A percentile compares a stretch with the other conserved stretches of the same genome.
These are phyloP conservation scores for Gonapodya prolifera DNA, from an alignment of 192 early-diverging fungal genomes.

Conservation along the genomic window DNA sequence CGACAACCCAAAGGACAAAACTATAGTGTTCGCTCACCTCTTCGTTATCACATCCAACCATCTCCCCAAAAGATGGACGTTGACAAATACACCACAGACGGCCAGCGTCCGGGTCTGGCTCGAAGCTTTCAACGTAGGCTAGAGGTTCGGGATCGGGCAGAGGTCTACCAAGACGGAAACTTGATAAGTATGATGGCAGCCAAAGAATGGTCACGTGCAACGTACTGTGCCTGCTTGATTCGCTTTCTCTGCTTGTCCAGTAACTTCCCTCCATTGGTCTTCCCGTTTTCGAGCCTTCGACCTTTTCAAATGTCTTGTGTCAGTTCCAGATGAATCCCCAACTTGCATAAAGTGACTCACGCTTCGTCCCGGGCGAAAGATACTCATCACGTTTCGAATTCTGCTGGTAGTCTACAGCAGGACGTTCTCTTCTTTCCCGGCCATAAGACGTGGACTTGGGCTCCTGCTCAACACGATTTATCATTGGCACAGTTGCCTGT, in stretches of 20 bases:
- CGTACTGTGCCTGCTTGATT: background rate
- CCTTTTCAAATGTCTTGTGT: too few relatives aligned
- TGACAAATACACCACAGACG: conserved; percentile 34
- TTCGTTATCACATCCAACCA: conserved; percentile 35
- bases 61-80: conserved; percentile 35
- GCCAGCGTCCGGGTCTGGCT: background rate
- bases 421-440: background rate
- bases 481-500: background rate
- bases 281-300: background rate
- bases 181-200: background rate
- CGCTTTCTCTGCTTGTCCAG: background rate
- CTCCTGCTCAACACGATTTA: background rate
- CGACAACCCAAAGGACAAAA: background rate
- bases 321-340: too few relatives aligned
- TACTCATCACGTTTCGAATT: background rate
- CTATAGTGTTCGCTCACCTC: conserved; percentile 11
- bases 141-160: background rate
- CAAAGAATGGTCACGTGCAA: background rate
- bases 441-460: background rate
- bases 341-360: background rate
- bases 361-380: background rate
- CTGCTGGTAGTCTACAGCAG: background rate
- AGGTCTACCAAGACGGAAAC: background rate
- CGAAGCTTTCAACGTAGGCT: background rate
- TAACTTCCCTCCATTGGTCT: background rate